Evolutionary conservation across 2,329 filamentous ascomycete genomes (phyloP).

Genomic region (Ophiocordyceps camponoti-rufipedis): DNA sequence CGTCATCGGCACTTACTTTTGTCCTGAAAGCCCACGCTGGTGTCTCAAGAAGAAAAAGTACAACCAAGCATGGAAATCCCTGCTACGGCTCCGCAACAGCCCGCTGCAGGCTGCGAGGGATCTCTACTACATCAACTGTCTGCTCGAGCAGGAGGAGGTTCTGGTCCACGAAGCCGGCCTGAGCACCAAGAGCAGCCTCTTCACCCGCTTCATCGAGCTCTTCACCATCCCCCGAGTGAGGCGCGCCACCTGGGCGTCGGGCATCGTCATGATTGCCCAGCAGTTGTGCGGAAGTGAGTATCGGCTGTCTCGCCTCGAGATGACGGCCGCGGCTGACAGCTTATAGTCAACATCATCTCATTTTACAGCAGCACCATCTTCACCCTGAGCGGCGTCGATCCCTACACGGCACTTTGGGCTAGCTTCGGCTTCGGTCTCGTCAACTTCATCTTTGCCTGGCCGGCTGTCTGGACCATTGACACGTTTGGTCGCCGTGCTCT

Average conservation of each 20-base stretch:
- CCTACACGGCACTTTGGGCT: constrained; percentile 11
- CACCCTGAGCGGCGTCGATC: constrained; percentile 17
- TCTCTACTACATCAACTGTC: constrained; percentile 35
- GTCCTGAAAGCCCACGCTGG: constrained; percentile 49
- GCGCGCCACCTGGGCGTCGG: constrained; percentile 46
- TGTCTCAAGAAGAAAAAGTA: constrained; percentile 43
- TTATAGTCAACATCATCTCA: constrained; percentile 25
- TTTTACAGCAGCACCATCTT: constrained; percentile 31
- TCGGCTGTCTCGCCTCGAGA: constrained; percentile 6
- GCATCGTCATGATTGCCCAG: constrained; percentile 48
- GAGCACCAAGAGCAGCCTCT: constrained; percentile 22
- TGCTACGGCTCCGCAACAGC: constrained; percentile 37
- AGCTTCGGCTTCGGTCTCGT: constrained; percentile 14
- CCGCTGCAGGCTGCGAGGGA: constrained; percentile 43
- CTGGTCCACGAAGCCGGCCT: constrained; percentile 11
- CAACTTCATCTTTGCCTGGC: constrained; percentile 10
- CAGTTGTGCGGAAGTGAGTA: constrained; percentile 33
- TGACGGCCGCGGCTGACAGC: background rate
- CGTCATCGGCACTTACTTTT: constrained; percentile 36
- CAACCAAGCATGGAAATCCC: constrained; percentile 33
- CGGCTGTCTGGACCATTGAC: constrained; percentile 15
- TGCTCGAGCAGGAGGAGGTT: constrained; percentile 13
- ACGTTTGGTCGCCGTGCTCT: constrained; percentile 7
- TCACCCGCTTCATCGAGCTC: constrained; percentile 32
- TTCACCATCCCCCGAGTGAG: constrained; percentile 39